Percentiles rank a stretch among this genome's conserved stretches.
Evolutionary conservation across 2,329 filamentous ascomycete genomes (phyloP).

Genomic region (Pseudogymnoascus sp.): DNA sequence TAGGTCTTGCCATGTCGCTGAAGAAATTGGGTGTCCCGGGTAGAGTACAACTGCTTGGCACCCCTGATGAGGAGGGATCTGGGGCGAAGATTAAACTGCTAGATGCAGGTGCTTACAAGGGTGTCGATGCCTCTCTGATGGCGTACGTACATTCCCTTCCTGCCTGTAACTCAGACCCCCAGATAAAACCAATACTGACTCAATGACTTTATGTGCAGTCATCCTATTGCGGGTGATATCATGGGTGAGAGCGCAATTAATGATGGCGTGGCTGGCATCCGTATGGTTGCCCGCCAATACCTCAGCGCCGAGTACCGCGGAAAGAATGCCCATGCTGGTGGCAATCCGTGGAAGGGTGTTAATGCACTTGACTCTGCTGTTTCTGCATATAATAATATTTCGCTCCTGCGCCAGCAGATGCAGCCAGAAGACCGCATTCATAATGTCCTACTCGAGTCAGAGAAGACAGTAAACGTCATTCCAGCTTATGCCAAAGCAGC

Average conservation of each 20-base stretch:
- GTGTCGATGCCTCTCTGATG: conserved; percentile 34
- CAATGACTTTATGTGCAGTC: background rate
- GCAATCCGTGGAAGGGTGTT: conserved; percentile 49
- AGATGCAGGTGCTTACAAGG: conserved; percentile 36
- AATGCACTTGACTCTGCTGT: conserved; percentile 52
- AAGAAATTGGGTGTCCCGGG: conserved; percentile 10
- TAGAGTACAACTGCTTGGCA: conserved; percentile 27
- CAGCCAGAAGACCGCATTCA: conserved; percentile 40
- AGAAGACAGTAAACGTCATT: conserved; percentile 47
- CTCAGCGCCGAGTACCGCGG: conserved; percentile 46
- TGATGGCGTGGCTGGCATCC: conserved; percentile 24
- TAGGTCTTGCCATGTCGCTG: conserved; percentile 22
- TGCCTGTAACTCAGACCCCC: background rate
- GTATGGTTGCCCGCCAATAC: conserved; percentile 42
- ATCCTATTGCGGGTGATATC: background rate
- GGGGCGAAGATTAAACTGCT: conserved; percentile 37
- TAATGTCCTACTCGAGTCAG: conserved; percentile 45
- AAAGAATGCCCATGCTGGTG: conserved; percentile 47
- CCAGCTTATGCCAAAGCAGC: conserved; percentile 40
- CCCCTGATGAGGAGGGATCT: conserved; percentile 34
- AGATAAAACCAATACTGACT: background rate
- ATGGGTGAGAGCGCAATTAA: background rate
- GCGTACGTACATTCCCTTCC: conserved; percentile 25
- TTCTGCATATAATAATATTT: conserved; percentile 39
- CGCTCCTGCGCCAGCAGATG: conserved; percentile 47